Base-by-base conservation (phyloP, 345 rosid genomes). In the Citrus maxima region DNA sequence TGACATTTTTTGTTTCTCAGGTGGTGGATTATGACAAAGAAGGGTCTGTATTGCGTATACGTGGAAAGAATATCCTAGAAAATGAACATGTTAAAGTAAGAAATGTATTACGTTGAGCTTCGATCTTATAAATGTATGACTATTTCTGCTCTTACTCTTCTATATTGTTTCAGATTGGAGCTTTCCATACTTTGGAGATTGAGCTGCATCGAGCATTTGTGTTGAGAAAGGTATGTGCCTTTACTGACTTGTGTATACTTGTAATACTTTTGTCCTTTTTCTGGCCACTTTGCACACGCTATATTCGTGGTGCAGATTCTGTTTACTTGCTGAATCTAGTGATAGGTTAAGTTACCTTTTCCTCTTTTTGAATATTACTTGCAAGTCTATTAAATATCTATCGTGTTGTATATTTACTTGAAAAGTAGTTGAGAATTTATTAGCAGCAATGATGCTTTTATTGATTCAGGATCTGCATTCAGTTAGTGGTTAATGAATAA, bases 81-180 rank as follows among this genome's bases (percentile, higher is more conserved):
- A 96, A 94, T 80, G 94, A 91, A 49, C 79, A 94, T 78, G 99
- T 96, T n/a, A 91, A 93, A 91, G 99, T 94, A 81, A 59, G 77
- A 78, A 73, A 35, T 63, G 30, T 22, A 27, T 37, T 64, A 10
- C 34, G 18, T 77, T 58, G 46, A 68, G 13, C 14, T 78, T 68
- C 19, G 34, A 19, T 21, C 78, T 64, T 66, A 18, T 64, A 16
- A 55, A 59, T 55, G 30, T 27, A 75, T 35, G 61, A 28, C 28
- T 21, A 24, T 70, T 40, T 28, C 12, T 25, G 7, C 60, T 35
- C 10, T 3, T 21, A 7, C 77, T 71, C 58, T 67, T 78, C 37
- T 40, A 67, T 65, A 54, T 74, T 80, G 28, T 79, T 49, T 72
- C 88, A 95, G 99, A 92, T 95, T 70, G 99, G 99, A 71, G 96